phyloP scores from a whole-genome alignment of 1,139 yeast genomes.

The Candida sp. region DNA sequence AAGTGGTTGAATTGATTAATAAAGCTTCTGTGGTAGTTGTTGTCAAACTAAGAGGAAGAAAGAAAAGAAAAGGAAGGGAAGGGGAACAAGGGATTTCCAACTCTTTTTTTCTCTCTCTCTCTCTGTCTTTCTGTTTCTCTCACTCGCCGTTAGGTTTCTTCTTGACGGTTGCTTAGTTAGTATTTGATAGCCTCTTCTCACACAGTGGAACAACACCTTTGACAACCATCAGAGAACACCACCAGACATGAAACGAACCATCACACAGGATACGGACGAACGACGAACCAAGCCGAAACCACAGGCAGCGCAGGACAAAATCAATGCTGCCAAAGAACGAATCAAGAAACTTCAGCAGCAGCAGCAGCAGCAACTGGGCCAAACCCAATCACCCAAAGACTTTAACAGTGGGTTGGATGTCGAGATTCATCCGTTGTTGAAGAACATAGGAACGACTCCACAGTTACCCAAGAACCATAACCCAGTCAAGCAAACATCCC shows the following conservation, averaged over 20 bases:
- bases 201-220: not conserved
- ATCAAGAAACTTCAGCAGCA: constrained; percentile 2
- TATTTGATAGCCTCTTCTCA: not conserved
- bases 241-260: not conserved
- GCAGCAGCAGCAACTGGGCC: not conserved
- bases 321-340: constrained; percentile 3
- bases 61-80: not conserved
- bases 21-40: not conserved
- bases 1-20: not conserved
- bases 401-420: constrained; percentile 50
- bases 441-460: constrained; percentile 31
- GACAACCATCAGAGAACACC: too few species aligned
- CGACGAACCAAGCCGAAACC: not conserved
- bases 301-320: not conserved
- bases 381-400: not conserved
- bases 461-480: constrained; percentile 27
- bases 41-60: too few species aligned
- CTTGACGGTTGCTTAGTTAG: not conserved
- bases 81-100: not conserved
- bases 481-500: constrained; percentile 31
- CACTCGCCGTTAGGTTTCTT: not conserved
- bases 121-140: not conserved
- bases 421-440: constrained; percentile 64
- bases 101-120: not conserved
- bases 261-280: not conserved